Percentiles rank a stretch among this genome's conserved stretches.
These are phyloP conservation scores for Penicillium sp. DNA, from an alignment of 2,329 filamentous ascomycete genomes.

Conservation along the genomic window DNA sequence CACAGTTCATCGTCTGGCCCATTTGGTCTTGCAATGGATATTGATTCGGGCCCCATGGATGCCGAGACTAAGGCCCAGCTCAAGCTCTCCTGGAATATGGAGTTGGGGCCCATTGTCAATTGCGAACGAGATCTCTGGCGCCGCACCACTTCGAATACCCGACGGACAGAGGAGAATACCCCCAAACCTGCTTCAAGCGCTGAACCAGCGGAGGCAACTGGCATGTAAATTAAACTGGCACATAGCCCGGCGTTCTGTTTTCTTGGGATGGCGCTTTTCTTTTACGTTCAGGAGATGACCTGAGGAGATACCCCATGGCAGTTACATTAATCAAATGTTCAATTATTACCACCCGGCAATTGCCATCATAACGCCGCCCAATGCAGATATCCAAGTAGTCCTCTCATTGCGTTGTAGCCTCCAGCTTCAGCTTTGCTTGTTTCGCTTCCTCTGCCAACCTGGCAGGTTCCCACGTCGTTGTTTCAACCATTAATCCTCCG, in stretches of 20 bases:
- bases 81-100: conserved; percentile 37
- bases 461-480: conserved; percentile 60
- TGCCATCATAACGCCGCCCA: conserved; percentile 20
- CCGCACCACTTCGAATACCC: conserved; percentile 41
- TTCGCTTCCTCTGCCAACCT: conserved; percentile 33
- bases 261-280: conserved; percentile 19
- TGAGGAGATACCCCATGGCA: conserved; percentile 39
- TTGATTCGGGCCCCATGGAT: conserved; percentile 31
- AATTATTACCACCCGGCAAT: conserved; percentile 6
- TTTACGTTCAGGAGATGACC: conserved; percentile 21
- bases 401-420: conserved; percentile 21
- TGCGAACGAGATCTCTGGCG: conserved; percentile 63
- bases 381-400: conserved; percentile 3
- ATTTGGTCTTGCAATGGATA: conserved; percentile 26
- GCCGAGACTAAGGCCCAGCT: conserved; percentile 27
- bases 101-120: conserved; percentile 58
- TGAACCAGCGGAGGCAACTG: conserved; percentile 27
- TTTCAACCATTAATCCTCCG: conserved; percentile 61
- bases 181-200: conserved; percentile 25
- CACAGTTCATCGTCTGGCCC: conserved; percentile 17
- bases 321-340: conserved; percentile 16
- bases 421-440: conserved; percentile 18
- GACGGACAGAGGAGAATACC: conserved; percentile 37
- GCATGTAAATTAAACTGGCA: conserved; percentile 19
- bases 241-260: conserved; percentile 17